These are phyloP conservation scores for Hypoxylon sp. DNA, from an alignment of 2,329 filamentous ascomycete genomes.

Conservation along the genomic window DNA sequence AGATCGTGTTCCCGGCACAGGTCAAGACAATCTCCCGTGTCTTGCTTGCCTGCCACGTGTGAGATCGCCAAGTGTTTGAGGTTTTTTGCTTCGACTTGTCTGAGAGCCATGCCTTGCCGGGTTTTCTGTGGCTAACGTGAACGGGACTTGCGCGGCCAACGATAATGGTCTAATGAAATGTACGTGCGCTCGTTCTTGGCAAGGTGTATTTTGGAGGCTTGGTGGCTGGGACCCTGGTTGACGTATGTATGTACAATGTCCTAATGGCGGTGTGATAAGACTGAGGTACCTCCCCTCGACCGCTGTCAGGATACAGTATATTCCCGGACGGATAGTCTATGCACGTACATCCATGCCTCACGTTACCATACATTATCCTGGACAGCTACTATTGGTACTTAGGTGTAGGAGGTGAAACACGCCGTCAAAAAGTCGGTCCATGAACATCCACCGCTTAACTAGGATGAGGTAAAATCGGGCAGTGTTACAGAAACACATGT, in stretches of 20 bases:
- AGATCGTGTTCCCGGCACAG: conserved; percentile 33
- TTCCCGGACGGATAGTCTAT: conserved; percentile 9
- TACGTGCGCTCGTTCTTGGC: conserved; percentile 15
- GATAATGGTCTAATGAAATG: conserved; percentile 18
- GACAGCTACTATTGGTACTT: conserved; percentile 16
- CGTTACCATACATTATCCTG: conserved; percentile 5
- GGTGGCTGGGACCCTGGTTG: conserved; percentile 32
- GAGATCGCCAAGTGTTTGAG: conserved; percentile 39
- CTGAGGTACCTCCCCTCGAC: conserved; percentile 23
- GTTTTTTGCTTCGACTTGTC: conserved; percentile 17
- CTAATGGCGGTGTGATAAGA: conserved; percentile 43
- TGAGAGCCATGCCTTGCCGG: conserved; percentile 28
- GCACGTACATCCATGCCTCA: conserved; percentile 11
- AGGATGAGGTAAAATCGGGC: conserved; percentile 24
- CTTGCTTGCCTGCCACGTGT: conserved; percentile 43
- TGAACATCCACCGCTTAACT: conserved; percentile 25
- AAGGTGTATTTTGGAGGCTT: conserved; percentile 24
- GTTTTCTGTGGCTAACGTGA: conserved; percentile 23
- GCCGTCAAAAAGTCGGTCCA: conserved; percentile 33
- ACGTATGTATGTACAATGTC: conserved; percentile 21
- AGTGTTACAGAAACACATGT: conserved; percentile 35
- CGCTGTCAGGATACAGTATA: conserved; percentile 15
- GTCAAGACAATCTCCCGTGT: conserved; percentile 40
- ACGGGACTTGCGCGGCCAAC: conserved; percentile 19
- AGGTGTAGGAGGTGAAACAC: conserved; percentile 37